These are phyloP conservation scores for Syncephalastrum racemosum DNA, from an alignment of 371 early-diverging fungal genomes.

Conservation along the genomic window DNA sequence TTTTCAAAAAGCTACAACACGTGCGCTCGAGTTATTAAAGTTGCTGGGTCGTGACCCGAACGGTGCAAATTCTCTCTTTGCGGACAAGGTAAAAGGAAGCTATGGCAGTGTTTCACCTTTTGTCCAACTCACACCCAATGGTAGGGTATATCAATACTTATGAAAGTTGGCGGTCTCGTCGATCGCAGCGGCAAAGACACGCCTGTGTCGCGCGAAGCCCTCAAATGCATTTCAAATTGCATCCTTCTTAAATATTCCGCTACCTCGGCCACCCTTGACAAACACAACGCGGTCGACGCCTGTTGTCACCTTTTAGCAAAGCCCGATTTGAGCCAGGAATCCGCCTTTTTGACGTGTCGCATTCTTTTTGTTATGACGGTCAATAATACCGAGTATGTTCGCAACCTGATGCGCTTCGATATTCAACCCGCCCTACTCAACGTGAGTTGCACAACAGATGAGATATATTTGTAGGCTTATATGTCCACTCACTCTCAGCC, in stretches of 20 bases:
- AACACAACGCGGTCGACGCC: constrained; percentile 33
- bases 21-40: constrained; percentile 8
- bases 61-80: constrained; percentile 8
- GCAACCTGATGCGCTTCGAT: constrained; percentile 38
- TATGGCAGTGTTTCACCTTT: neutral
- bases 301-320: constrained; percentile 37
- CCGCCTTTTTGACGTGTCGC: constrained; percentile 58
- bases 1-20: constrained; percentile 6
- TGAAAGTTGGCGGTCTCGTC: constrained; percentile 26
- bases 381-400: constrained; percentile 38
- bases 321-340: constrained; percentile 39
- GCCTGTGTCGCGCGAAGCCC: constrained; percentile 40
- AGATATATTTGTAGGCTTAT: no score
- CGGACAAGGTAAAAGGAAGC: constrained; percentile 1
- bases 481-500: no score
- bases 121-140: neutral
- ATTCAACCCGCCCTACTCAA: constrained; percentile 40
- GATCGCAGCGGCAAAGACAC: constrained; percentile 20
- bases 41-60: constrained; percentile 7
- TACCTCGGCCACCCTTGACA: constrained; percentile 44
- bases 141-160: constrained; percentile 32
- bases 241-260: constrained; percentile 42
- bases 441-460: constrained; percentile 25
- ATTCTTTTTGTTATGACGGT: constrained; percentile 62
- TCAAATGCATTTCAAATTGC: constrained; percentile 62